Conservation (phyloP, 805 yeast genomes). For the Yarrowia bubula region DNA sequence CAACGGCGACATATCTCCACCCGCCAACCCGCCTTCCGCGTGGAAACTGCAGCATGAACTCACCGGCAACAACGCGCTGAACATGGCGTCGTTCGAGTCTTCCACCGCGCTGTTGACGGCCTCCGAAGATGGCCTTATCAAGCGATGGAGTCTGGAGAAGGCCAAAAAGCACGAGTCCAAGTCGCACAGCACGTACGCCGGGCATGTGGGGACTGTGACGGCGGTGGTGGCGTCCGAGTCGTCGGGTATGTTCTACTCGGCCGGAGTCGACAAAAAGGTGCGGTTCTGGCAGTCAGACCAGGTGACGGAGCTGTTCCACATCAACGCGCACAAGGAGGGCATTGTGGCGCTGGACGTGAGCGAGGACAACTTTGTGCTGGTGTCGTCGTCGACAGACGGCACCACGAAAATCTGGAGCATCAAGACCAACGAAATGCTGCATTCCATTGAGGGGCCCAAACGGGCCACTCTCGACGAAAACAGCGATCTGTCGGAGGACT, state of each 20-base stretch:
- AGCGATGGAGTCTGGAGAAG: constrained; percentile 30
- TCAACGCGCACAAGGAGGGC: constrained; percentile 30
- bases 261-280: constrained; percentile 32
- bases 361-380: constrained; percentile 29
- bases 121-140: constrained; percentile 32
- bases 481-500: constrained; percentile 25
- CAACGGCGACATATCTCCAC: not conserved
- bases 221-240: constrained; percentile 30
- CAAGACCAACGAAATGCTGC: constrained; percentile 18
- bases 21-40: not conserved
- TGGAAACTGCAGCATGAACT: constrained; percentile 22
- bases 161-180: constrained; percentile 15
- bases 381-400: constrained; percentile 33
- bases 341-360: constrained; percentile 30
- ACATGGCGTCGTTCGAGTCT: constrained; percentile 17
- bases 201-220: constrained; percentile 31
- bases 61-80: not conserved
- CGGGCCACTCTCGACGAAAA: constrained; percentile 31
- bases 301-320: constrained; percentile 24
- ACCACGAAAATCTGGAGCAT: constrained; percentile 33
- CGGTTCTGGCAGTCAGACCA: constrained; percentile 30
- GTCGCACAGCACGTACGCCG: constrained; percentile 29
- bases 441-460: constrained; percentile 27
- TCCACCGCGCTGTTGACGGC: constrained; percentile 30
- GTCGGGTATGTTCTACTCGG: constrained; percentile 30